Base-by-base conservation (phyloP, 2,329 filamentous ascomycete species). In the Emmonsia crescens region DNA sequence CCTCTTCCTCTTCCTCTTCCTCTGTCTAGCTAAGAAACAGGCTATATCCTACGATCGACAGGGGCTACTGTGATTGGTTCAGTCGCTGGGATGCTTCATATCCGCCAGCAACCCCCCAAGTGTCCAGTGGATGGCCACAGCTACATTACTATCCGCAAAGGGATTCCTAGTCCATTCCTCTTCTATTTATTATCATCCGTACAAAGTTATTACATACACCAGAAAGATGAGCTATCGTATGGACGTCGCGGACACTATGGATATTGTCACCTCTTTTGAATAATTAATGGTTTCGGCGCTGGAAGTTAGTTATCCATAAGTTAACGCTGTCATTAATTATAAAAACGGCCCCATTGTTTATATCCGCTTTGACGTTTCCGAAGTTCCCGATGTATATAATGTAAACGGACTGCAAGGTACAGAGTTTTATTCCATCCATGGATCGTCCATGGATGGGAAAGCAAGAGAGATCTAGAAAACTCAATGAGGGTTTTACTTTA, bases 41-140 rank as follows among this genome's bases (percentile, higher is more conserved):
- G 27, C 31, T 27, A 36, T 27, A 36, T 54, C 29, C 6, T 5
- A 3, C 5, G 55, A 57, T 57, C 55, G 55, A 29, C 55, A 57
- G 55, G 55, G 55, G 55, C 55, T 57, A 44, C 29, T 42, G 55
- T 44, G 38, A 42, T 57, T 57, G 55, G 55, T 14, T 31, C 38
- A 29, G 55, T 10, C 5, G 55, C 24, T 16, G 55, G 49, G 5
- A n/a, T 9, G 9, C 24, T 52, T 31, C 27, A 52, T 33, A 29
- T 49, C 46, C 24, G 21, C 14, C 46, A 27, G 29, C 3, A 29
- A 38, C 9, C 12, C 27, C 14, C n/a, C 5, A 3, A 19, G 14
- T n/a, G 16, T 52, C 49, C 49, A 52, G 14, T 52, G 49, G 14
- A 8, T 31, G 24, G 16, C 24, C 12, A 31, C 42, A 46, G 8